Evolutionary conservation across 2,329 filamentous ascomycete genomes (phyloP), one percentile per base, ranked within the genome.

Genomic region (Chaetomiaceae sp.): DNA sequence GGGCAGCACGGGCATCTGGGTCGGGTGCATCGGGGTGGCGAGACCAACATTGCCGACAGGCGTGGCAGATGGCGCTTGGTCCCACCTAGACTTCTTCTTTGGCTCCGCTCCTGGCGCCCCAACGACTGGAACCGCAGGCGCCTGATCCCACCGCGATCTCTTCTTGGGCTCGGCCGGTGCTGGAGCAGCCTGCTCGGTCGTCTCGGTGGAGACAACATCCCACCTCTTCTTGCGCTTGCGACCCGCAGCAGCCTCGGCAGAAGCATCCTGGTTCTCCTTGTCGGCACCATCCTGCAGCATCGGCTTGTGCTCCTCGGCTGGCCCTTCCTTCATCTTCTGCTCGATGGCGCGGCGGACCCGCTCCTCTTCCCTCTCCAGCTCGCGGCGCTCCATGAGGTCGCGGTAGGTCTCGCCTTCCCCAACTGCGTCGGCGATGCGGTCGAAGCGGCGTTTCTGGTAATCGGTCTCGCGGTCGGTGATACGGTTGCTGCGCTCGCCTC

Each of bases 391-490:
- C 92, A 99, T 97, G 48, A 95, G 80, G 60, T 95, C 89, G 63
- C 88, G 84, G 68, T 97, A 99, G 56, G 84, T 92, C 57, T 88
- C 79, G 17, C 89, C 90, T 61, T 91, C 86, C 51, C 82, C 82
- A 25, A 80, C 75, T 3, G 80, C 81, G 54, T 83, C 84, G 44
- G 80, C 82, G 48, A 83, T 85, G 57, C 94, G 90, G 68, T 96
- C 86, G 70, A 95, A 95, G 55, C 91, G 85, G 61, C 91, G 89
- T 74, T 95, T 96, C 73, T 99, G 95, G 69, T 99, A 99, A 67
- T 97, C 92, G 59, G 91, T 95, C 76, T 97, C 92, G 65, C 94
- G 87, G 68, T 95, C 92, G 57, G 86, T 79, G 66, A 99, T 97
- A 64, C 92, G 86, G 54, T 88, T 91, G 69, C 90, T 89, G 73